Percentiles rank a stretch among this genome's conserved stretches.
phyloP scores from a whole-genome alignment of 1,139 yeast species.

The Geotrichum fermentans region DNA sequence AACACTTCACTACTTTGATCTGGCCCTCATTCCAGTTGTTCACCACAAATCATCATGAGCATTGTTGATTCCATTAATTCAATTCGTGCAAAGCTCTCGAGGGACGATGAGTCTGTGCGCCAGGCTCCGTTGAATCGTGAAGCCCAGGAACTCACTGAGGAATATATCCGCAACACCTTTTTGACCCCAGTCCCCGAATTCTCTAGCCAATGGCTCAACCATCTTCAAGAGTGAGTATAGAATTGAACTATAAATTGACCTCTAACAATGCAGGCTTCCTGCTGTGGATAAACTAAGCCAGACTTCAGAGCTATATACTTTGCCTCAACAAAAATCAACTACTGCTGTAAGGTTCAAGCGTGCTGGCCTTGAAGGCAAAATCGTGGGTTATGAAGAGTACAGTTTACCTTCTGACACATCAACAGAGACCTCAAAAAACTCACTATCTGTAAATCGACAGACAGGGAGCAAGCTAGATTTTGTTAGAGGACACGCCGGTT shows the following conservation, averaged over 20 bases:
- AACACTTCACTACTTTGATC: background rate
- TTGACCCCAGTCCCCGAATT: constrained; percentile 35
- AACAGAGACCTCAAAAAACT: constrained; percentile 57
- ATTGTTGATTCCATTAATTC: constrained; percentile 12
- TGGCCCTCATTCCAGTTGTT: background rate
- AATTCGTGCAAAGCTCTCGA: constrained; percentile 10
- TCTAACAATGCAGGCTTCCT: constrained; percentile 27
- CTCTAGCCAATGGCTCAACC: constrained; percentile 35
- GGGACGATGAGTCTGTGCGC: background rate
- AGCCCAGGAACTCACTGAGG: constrained; percentile 21
- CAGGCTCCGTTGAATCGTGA: background rate
- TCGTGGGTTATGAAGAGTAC: constrained; percentile 60
- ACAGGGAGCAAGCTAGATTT: constrained; percentile 59
- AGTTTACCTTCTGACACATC: constrained; percentile 47
- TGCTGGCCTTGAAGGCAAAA: constrained; percentile 67
- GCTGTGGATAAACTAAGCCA: constrained; percentile 38
- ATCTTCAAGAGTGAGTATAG: constrained; percentile 33
- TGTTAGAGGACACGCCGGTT: constrained; percentile 66
- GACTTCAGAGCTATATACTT: constrained; percentile 35
- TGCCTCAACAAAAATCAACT: constrained; percentile 41
- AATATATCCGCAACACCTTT: constrained; percentile 30
- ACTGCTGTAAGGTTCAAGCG: constrained; percentile 43
- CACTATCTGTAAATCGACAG: constrained; percentile 67
- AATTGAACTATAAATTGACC: background rate
- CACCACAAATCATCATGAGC: constrained; percentile 4